Base-by-base conservation (phyloP, 2,329 filamentous ascomycete genomes). In the Scedosporium boydii region DNA sequence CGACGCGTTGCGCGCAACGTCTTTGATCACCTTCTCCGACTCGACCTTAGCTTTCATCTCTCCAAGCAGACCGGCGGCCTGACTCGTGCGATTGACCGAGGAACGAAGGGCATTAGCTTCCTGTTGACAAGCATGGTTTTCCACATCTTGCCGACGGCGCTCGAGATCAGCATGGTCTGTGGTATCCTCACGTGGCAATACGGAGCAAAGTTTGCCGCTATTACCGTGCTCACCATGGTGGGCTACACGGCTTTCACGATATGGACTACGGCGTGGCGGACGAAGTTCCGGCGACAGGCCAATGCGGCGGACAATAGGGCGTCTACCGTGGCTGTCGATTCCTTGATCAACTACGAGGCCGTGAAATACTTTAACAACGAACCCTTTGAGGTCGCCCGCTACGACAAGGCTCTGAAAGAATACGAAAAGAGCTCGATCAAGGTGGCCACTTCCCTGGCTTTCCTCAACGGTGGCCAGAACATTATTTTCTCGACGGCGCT, bases 351-450 rank as follows among this genome's bases (percentile, higher is more conserved):
- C 77, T 99, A 97, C 71, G 95, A 99, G 75, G 93, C 96, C 14
- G 95, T 99, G 71, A 99, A 99, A 76, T 96, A 98, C 78, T 99
- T 98, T 78, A 99, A 99, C 79, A 99, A 99, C 70, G 96, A 99
- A 72, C 91, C 89, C 67, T 98, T 92, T 67, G 95, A 99, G 77
- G 91, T 96, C 53, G 83, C 84, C 38, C 86, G 95, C 51, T 99
- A 99, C 73, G 93, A 98, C 74, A 85, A 87, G 68, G 92, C 95
- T 0, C 79, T 99, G 26, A 83, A 87, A 66, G 83, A 88, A 64
- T 99, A 99, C 73, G 91, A 99, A 73, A 89, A 89, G 73, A 93
- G 92, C 63, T 96, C 92, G 16, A 98, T 99, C 79, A 98, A 98
- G 73, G 90, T 99, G 41, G 91, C 91, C 9, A 99, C 95, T 0